Conservation (phyloP, 768 basidiomycete species). For the Lepiota brunneoincarnata region DNA sequence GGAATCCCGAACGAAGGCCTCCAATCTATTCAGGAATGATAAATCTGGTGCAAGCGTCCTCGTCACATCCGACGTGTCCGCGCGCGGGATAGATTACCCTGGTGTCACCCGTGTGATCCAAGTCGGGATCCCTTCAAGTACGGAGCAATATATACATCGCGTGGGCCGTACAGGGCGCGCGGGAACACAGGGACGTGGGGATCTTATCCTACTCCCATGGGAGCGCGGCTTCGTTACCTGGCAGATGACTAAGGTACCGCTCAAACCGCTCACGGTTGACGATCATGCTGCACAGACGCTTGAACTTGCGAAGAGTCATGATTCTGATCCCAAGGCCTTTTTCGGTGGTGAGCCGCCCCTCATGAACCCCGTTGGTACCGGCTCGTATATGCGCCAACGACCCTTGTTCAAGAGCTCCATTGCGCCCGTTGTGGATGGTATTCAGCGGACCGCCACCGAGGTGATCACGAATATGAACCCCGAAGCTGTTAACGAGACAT, state of each 20-base stretch:
- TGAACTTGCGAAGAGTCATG: conserved; percentile 44
- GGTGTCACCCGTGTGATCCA: conserved; percentile 89
- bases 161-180: conserved; percentile 84
- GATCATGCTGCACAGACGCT: conserved; percentile 45
- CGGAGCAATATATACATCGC: conserved; percentile 82
- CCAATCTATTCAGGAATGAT: conserved; percentile 59
- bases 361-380: background rate
- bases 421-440: conserved; percentile 20
- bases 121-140: conserved; percentile 69
- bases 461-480: conserved; percentile 39
- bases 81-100: conserved; percentile 88
- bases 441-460: conserved; percentile 26
- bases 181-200: conserved; percentile 61
- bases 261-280: conserved; percentile 53
- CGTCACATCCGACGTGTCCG: conserved; percentile 86
- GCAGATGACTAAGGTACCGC: conserved; percentile 64
- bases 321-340: conserved; percentile 39
- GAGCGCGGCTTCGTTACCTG: conserved; percentile 67
- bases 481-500: conserved; percentile 39
- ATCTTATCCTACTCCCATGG: conserved; percentile 78
- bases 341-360: conserved; percentile 16
- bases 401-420: conserved; percentile 8
- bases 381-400: background rate
- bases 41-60: conserved; percentile 56
- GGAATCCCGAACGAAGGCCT: conserved; percentile 52